A percentile compares a stretch with the other conserved stretches of the same genome.
phyloP scores from a whole-genome alignment of 352 stramenopile genomes.

The Salisapilia sapeloensis region DNA sequence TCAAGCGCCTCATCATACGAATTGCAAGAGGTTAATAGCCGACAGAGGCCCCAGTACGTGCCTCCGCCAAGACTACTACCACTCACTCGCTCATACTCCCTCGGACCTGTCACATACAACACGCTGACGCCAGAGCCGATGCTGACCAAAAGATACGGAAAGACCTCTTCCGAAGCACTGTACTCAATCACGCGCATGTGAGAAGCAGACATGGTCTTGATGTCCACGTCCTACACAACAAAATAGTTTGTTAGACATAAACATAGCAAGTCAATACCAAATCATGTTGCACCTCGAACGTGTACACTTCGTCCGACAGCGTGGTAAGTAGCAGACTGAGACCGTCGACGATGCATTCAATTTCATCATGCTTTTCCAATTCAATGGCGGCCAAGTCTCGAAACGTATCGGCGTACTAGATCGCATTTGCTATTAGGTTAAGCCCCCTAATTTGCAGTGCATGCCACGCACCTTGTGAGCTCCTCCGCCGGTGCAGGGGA shows the following conservation, averaged over 20 bases:
- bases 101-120: conserved; percentile 85
- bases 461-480: conserved; percentile 51
- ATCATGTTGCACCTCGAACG: conserved; percentile 76
- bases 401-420: conserved; percentile 52
- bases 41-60: conserved; percentile 97
- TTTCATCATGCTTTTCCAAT: conserved; percentile 83
- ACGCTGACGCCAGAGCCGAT: conserved; percentile 98
- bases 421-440: neutral
- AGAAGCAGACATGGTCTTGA: conserved; percentile 52
- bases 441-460: conserved; percentile 1
- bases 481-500: conserved; percentile 68
- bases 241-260: neutral
- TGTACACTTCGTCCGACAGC: conserved; percentile 95
- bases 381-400: conserved; percentile 66
- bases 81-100: conserved; percentile 93
- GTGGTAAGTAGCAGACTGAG: conserved; percentile 95
- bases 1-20: conserved; percentile 77
- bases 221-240: conserved; percentile 46
- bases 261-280: neutral
- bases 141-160: conserved; percentile 89
- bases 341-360: conserved; percentile 93
- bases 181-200: conserved; percentile 65
- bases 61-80: conserved; percentile 96
- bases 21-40: conserved; percentile 82
- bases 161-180: conserved; percentile 62